Evolutionary conservation across 2,329 filamentous ascomycete species (phyloP), one percentile per base, ranked within the genome.

Genomic region (Plectosphaerella plurivora): DNA sequence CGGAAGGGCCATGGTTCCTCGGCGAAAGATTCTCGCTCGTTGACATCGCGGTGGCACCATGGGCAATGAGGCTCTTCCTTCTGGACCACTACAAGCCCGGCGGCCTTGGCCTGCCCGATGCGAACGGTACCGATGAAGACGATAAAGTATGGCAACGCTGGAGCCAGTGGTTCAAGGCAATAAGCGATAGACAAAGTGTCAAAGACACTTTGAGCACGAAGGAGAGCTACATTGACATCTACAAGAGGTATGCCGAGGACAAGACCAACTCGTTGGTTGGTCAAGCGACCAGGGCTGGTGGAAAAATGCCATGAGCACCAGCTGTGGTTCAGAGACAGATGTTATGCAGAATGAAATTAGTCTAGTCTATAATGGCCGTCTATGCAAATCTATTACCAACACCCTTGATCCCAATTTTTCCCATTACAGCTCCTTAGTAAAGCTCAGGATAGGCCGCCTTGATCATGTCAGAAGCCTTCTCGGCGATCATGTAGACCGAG

Each of bases 81-180:
- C 85, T 92, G 58, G 87, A 92, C 59, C 78, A 89, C 56, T 92
- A 87, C 64, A 92, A 92, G 63, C 62, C 69, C 0, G 79, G 78
- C 0, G 80, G 81, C 0, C 57, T 75, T 3, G 76, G 74, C 0
- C 70, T 82, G 22, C 74, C 77, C 2, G 53, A 51, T 0, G 49
- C 61, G 35, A 57, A 56, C 3, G 50, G 60, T 15, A 59, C 53
- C 11, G 59, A 68, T 57, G 49, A 73, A 11, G 80, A 87, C 37
- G 81, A 82, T 50, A 65, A 65, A 36, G 63, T 77, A 2, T 91
- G 87, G 88, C 67, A 61, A 42, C 73, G 87, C 47, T 92, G 86
- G 83, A 72, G 77, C 60, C 73, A 63, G 50, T 93, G 87, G 86
- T 68, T 78, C 28, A 72, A 74, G 51, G 87, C 84, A 0, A 70